Conservation (phyloP, 108 stramenopile genomes). For the Craspedostauros australis region DNA sequence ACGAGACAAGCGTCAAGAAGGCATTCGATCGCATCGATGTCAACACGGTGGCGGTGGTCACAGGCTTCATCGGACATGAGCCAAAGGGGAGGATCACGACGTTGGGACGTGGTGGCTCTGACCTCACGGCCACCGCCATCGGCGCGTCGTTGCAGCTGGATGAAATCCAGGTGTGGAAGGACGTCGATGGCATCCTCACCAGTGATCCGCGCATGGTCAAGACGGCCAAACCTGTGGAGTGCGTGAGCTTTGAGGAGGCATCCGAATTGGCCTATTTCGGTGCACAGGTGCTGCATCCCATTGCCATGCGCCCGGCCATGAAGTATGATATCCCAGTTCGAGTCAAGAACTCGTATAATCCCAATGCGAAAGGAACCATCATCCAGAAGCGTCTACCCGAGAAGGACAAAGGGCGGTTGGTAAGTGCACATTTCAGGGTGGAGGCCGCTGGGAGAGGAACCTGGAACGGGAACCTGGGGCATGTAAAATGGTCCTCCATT, state of each 20-base stretch:
- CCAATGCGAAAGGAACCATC: constrained; percentile 81
- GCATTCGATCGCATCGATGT: constrained; percentile 73
- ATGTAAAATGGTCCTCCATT: too few relatives aligned
- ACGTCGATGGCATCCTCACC: constrained; percentile 96
- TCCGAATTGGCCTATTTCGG: constrained; percentile 98
- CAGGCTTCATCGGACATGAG: constrained; percentile 94
- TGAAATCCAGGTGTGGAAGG: constrained; percentile 99
- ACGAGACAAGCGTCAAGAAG: constrained; percentile 48
- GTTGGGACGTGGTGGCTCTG: constrained; percentile 90
- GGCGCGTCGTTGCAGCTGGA: constrained; percentile 78
- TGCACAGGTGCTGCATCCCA: constrained; percentile 94
- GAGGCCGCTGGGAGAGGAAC: background rate
- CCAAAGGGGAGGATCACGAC: constrained; percentile 87
- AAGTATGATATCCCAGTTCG: constrained; percentile 83
- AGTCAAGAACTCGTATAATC: constrained; percentile 98
- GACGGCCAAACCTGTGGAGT: constrained; percentile 77
- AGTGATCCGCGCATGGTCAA: constrained; percentile 90
- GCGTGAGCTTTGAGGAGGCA: constrained; percentile 92
- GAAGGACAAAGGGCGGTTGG: too few relatives aligned
- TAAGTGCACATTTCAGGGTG: constrained; percentile 2
- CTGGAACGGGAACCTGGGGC: too few relatives aligned
- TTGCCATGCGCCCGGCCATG: constrained; percentile 92
- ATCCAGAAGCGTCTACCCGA: constrained; percentile 50
- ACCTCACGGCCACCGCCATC: constrained; percentile 93
- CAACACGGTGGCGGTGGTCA: constrained; percentile 89